Percentiles rank a stretch among this genome's conserved stretches.
phyloP scores from a whole-genome alignment of 129 eudicot genomes.

The Pittosporum tobira region DNA sequence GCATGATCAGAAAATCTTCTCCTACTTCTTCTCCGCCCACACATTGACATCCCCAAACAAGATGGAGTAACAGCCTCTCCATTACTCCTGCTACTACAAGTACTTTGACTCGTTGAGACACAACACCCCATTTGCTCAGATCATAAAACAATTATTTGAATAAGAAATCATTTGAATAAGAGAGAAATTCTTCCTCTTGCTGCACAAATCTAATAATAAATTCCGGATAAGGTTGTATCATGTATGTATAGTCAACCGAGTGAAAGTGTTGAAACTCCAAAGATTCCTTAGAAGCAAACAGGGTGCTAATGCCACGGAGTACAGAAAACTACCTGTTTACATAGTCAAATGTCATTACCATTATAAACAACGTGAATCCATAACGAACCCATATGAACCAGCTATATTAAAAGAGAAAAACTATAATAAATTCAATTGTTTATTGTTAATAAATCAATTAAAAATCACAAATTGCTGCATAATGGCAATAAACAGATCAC shows the following conservation, averaged over 20 bases:
- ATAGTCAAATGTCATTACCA: slow-evolving; percentile 42
- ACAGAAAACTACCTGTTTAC: slow-evolving; percentile 3
- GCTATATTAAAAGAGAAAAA: slow-evolving; percentile 28
- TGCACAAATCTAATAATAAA: slow-evolving; percentile 18
- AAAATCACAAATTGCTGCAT: slow-evolving; percentile 21
- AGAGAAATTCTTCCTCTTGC: slow-evolving; percentile 19
- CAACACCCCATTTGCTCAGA: slow-evolving; percentile 79
- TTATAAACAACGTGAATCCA: slow-evolving; percentile 9
- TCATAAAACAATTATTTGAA: slow-evolving; percentile 28
- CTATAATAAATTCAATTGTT: slow-evolving; percentile 10
- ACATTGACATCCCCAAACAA: slow-evolving; percentile 47
- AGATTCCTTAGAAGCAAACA: slow-evolving; percentile 24
- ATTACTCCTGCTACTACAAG: slow-evolving; percentile 71
- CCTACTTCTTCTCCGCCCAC: slow-evolving; percentile 39
- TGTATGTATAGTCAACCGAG: slow-evolving; percentile 16
- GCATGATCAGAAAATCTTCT: slow-evolving; percentile 67
- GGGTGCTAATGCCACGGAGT: not conserved
- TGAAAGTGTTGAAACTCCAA: slow-evolving; percentile 10
- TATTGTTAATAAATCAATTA: slow-evolving; percentile 12
- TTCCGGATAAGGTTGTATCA: slow-evolving; percentile 9
- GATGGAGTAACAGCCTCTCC: slow-evolving; percentile 58
- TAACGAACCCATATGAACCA: slow-evolving; percentile 17
- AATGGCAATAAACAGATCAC: slow-evolving; percentile 12
- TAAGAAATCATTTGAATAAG: slow-evolving; percentile 29
- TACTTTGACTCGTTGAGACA: slow-evolving; percentile 62